Evolutionary conservation across 306 rosid species (phyloP).

Genomic region (Ormosia semicastrata): DNA sequence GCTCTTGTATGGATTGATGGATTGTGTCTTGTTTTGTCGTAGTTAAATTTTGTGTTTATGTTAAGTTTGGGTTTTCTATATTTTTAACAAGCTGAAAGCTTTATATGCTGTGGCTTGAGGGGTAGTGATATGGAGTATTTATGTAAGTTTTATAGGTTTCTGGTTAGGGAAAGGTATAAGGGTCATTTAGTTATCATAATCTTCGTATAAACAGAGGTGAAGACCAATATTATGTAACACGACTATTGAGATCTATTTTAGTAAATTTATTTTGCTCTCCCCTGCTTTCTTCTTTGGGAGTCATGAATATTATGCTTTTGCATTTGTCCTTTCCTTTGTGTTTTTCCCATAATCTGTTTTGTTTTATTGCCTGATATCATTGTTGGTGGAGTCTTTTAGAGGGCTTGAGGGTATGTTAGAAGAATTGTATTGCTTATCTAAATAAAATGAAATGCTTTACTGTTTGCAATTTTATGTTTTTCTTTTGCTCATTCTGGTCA

Average conservation of each 20-base stretch:
- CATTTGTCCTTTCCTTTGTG: neutral
- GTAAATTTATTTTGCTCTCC: neutral
- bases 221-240: neutral
- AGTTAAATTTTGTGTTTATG: neutral
- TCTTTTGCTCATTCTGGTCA: neutral
- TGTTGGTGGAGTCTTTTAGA: neutral
- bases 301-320: neutral
- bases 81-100: slow-evolving; percentile 4
- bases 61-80: neutral
- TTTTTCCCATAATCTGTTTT: neutral
- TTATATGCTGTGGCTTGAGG: neutral
- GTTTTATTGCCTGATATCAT: neutral
- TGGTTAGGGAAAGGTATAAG: neutral
- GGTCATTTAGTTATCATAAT: slow-evolving; percentile 1
- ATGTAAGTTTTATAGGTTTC: neutral
- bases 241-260: neutral
- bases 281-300: neutral
- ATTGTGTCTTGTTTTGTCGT: neutral
- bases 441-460: neutral
- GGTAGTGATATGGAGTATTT: neutral
- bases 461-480: neutral
- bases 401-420: neutral
- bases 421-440: neutral
- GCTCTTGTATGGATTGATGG: neutral
- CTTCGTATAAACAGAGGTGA: neutral